A percentile compares a stretch with the other conserved stretches of the same genome.
These are phyloP conservation scores for Batkoa obscura DNA, from an alignment of 371 early-diverging fungal species.

Conservation along the genomic window DNA sequence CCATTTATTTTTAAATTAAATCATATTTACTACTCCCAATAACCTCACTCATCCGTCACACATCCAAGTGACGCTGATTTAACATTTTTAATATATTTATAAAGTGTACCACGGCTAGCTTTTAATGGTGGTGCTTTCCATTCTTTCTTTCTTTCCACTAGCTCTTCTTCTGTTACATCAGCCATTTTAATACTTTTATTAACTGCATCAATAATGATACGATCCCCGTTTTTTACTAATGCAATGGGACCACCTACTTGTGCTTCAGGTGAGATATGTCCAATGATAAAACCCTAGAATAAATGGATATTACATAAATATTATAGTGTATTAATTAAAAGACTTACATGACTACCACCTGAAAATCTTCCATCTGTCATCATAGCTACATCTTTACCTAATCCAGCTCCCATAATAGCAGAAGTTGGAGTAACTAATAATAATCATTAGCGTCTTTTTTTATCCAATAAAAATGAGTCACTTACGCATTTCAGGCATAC, in stretches of 20 bases:
- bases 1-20: too few species aligned
- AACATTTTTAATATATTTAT: constrained; percentile 75
- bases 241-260: constrained; percentile 92
- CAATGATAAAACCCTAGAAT: constrained; percentile 78
- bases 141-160: constrained; percentile 33
- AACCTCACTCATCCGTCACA: constrained; percentile 54
- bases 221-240: constrained; percentile 70
- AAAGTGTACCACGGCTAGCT: constrained; percentile 70
- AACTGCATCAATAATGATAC: constrained; percentile 67
- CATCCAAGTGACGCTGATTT: constrained; percentile 67
- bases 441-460: background rate
- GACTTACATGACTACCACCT: constrained; percentile 75
- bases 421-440: constrained; percentile 66
- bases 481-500: constrained; percentile 84
- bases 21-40: too few species aligned
- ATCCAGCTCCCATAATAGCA: constrained; percentile 96
- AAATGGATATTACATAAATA: background rate
- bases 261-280: constrained; percentile 96
- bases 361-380: constrained; percentile 95
- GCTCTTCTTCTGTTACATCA: constrained; percentile 55
- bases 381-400: constrained; percentile 88
- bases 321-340: background rate
- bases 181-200: constrained; percentile 39
- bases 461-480: constrained; percentile 9
- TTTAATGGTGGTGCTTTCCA: constrained; percentile 71